Base-by-base conservation (phyloP, 2,329 filamentous ascomycete genomes). In the Botrytis byssoidea region DNA sequence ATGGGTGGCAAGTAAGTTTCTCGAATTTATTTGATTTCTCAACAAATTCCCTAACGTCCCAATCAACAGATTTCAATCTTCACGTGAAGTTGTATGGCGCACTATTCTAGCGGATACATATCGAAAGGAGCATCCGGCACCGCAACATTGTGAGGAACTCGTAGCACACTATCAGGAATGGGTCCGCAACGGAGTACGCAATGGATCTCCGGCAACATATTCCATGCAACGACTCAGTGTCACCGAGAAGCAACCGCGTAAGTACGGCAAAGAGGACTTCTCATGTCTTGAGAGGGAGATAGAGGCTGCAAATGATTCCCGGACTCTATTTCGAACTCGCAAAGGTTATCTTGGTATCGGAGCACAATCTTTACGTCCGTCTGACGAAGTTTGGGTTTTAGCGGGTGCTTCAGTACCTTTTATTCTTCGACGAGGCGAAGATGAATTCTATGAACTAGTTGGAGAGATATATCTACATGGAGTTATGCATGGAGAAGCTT, bases 381-480 rank as follows among this genome's bases (percentile, higher is more conserved):
- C 35, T 29, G 75, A 76, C 42, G 32, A 74, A 63, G 66, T 76
- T 7, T 72, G 72, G 51, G 46, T 76, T 25, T 32, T 76, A 12
- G 60, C 51, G 16, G 75, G 72, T 48, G 72, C 68, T 9, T 59
- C 48, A 32, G 66, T 71, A 18, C 75, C 75, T 32, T 73, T 71
- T 4, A 29, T 76, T n/a, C 48, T 75, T 32, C 66, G 72, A 55
- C 29, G 42, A 44, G 18, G 29, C 40, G 55, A 74, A 32, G 67
- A 68, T 44, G 40, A 37, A n/a, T 48, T 7, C 12, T 75, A 75
- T 71, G 40, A 48, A 35, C 60, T 77, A 42, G 71, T 76, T 55
- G 75, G 75, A 61, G 74, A 77, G 57, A 72, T 48, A 35, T 77
- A 73, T 60, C 8, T 77, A 2, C 67, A 76, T 67, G 75, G 75